Conservation (phyloP, 1,139 yeast species). For the Yamadazyma conglobata region DNA sequence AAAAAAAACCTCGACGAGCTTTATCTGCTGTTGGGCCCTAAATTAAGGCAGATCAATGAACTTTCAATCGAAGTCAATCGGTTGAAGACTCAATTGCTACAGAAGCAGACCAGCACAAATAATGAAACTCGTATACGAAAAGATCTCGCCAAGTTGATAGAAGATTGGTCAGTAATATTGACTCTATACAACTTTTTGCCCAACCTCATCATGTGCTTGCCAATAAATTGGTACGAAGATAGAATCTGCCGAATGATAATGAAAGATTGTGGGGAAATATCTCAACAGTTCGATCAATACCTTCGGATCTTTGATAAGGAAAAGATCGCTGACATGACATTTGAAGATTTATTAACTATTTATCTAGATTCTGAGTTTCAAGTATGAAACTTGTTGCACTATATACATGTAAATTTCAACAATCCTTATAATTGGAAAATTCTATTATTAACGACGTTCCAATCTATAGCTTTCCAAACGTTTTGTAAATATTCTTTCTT, state of each 20-base stretch:
- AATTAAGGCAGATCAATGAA: conserved; percentile 15
- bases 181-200: conserved; percentile 31
- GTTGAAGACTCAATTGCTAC: conserved; percentile 5
- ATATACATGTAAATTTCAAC: conserved; percentile 9
- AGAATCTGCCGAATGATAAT: conserved; percentile 23
- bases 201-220: conserved; percentile 28
- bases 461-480: conserved; percentile 77
- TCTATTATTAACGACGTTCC: conserved; percentile 79
- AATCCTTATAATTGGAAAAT: conserved; percentile 34
- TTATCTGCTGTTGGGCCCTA: conserved; percentile 13
- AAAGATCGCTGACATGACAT: conserved; percentile 7
- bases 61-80: conserved; percentile 15
- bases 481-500: conserved; percentile 69
- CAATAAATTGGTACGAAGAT: conserved; percentile 37
- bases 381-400: conserved; percentile 6
- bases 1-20: conserved; percentile 4
- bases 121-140: conserved; percentile 5
- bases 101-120: conserved; percentile 2
- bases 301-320: conserved; percentile 20
- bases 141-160: conserved; percentile 15
- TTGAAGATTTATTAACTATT: conserved; percentile 13
- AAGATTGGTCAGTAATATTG: conserved; percentile 24
- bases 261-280: conserved; percentile 24
- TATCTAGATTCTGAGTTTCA: conserved; percentile 10
- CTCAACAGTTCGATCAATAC: conserved; percentile 20